A percentile compares a stretch with the other conserved stretches of the same genome.
Evolutionary conservation across 257 asterid species (phyloP).

Genomic region (Forsythia viridissima): DNA sequence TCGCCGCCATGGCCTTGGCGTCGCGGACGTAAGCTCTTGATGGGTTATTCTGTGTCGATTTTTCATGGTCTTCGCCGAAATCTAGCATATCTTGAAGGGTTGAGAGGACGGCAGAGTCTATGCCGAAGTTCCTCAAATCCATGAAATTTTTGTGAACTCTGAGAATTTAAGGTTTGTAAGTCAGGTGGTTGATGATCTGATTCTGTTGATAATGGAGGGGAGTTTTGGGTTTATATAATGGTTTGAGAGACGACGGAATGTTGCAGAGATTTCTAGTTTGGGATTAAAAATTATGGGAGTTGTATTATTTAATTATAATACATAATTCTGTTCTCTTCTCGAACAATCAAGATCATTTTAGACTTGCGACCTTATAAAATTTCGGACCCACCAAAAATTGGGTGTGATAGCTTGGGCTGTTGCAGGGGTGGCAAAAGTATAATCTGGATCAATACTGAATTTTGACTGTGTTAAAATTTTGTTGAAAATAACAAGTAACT

Average conservation of each 20-base stretch:
- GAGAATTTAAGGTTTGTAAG: not conserved
- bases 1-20: constrained; percentile 47
- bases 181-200: not conserved
- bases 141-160: not conserved
- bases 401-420: not conserved
- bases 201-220: not conserved
- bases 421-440: no score
- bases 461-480: no score
- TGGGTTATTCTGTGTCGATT: constrained; percentile 26
- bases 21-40: constrained; percentile 38
- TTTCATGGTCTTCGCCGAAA: constrained; percentile 23
- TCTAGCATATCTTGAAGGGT: constrained; percentile 33
- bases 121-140: constrained; percentile 31
- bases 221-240: not conserved
- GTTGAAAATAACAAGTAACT: no score
- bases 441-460: no score
- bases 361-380: not conserved
- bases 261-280: not conserved
- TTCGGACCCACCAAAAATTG: not conserved
- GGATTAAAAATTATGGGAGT: not conserved
- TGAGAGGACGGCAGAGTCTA: constrained; percentile 26
- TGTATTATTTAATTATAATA: no score
- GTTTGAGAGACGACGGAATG: not conserved
- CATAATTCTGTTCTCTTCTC: not conserved
- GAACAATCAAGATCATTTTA: not conserved